phyloP scores from a whole-genome alignment of 2,329 filamentous ascomycete species.

The Cordyceps javanica region DNA sequence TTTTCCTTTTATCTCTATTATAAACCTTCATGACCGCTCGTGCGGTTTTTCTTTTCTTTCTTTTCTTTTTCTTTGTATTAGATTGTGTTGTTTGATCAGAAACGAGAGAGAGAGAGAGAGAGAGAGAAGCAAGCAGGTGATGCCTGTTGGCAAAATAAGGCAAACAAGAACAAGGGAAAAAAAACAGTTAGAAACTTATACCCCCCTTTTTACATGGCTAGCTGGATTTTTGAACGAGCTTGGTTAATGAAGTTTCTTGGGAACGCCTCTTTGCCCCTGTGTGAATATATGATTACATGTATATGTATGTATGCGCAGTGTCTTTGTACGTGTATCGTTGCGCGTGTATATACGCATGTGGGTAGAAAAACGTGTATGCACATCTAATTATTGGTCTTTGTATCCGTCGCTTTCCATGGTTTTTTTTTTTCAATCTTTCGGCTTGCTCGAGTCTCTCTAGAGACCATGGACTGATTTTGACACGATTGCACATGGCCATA shows the following conservation, averaged over 20 bases:
- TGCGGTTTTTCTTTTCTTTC: too few species aligned
- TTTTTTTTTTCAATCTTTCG: too few species aligned
- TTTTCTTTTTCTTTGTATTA: conserved; percentile 4
- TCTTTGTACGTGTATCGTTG: too few species aligned
- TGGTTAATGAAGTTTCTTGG: neutral
- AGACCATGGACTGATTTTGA: too few species aligned
- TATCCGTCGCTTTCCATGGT: too few species aligned
- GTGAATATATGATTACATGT: too few species aligned
- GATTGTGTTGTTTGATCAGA: neutral
- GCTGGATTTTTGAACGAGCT: neutral
- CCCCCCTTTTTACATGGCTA: neutral
- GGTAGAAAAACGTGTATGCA: too few species aligned
- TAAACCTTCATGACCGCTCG: neutral
- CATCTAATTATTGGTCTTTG: too few species aligned
- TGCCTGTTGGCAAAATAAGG: neutral
- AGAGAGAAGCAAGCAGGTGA: neutral
- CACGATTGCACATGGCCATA: too few species aligned
- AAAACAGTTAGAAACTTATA: neutral
- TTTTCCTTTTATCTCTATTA: neutral
- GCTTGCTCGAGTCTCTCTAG: too few species aligned
- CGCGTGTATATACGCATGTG: too few species aligned
- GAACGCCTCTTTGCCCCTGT: neutral
- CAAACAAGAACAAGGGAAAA: neutral
- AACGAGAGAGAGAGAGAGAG: neutral
- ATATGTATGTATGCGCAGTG: too few species aligned